phyloP scores from a whole-genome alignment of 2,329 filamentous ascomycete species.

The Dactylellina haptotyla region DNA sequence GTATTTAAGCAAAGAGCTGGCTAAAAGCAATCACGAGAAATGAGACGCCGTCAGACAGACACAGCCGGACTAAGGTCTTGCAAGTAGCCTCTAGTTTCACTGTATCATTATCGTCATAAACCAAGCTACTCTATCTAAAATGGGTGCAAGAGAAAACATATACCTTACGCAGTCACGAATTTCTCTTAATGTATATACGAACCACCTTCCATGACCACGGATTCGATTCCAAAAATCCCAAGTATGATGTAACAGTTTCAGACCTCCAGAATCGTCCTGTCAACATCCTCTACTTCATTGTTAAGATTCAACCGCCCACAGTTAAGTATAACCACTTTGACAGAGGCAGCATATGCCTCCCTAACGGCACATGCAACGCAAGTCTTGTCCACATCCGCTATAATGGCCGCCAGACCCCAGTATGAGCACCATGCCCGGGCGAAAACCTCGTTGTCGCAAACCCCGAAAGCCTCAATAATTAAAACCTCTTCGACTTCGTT shows the following conservation, averaged over 20 bases:
- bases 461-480: slow-evolving; percentile 77
- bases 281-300: slow-evolving; percentile 65
- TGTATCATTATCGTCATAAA: too few species aligned
- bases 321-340: slow-evolving; percentile 76
- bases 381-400: slow-evolving; percentile 75
- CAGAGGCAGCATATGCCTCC: slow-evolving; percentile 77
- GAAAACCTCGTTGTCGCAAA: slow-evolving; percentile 78
- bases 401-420: slow-evolving; percentile 76
- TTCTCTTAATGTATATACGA: neutral
- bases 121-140: too few species aligned
- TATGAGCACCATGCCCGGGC: slow-evolving; percentile 80
- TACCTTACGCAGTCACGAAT: neutral
- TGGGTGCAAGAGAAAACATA: too few species aligned
- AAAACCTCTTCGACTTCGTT: slow-evolving; percentile 73
- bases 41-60: too few species aligned
- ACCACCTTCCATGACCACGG: neutral
- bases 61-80: too few species aligned
- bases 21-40: too few species aligned
- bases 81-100: too few species aligned
- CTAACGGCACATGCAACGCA: slow-evolving; percentile 79
- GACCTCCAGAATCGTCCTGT: slow-evolving; percentile 64
- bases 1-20: too few species aligned
- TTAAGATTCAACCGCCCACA: slow-evolving; percentile 60
- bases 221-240: neutral
- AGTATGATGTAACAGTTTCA: slow-evolving; percentile 10